phyloP scores from a whole-genome alignment of 768 basidiomycete genomes.

The Russula sp. region DNA sequence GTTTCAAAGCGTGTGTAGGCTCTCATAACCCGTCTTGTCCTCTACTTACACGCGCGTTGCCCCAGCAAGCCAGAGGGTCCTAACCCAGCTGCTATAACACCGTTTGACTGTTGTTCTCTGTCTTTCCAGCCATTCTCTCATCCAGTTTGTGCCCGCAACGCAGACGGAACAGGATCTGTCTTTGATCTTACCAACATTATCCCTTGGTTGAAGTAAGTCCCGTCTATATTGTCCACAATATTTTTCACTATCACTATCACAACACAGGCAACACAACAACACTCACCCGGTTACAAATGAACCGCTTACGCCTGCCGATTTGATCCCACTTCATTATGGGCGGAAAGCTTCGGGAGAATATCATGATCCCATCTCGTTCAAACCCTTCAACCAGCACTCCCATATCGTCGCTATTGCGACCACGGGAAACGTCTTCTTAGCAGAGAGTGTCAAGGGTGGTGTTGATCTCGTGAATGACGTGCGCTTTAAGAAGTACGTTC shows the following conservation, averaged over 20 bases:
- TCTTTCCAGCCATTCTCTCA: slow-evolving; percentile 87
- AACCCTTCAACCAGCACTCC: slow-evolving; percentile 94
- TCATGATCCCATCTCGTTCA: slow-evolving; percentile 97
- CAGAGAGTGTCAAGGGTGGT: slow-evolving; percentile 85
- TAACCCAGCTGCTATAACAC: slow-evolving; percentile 61
- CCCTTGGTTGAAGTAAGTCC: slow-evolving; percentile 84
- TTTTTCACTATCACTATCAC: slow-evolving; percentile 1
- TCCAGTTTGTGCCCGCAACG: slow-evolving; percentile 83
- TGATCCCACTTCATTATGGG: slow-evolving; percentile 78
- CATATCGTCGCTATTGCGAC: slow-evolving; percentile 88
- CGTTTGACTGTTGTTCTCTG: slow-evolving; percentile 89
- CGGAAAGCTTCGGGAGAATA: slow-evolving; percentile 83
- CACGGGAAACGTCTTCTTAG: slow-evolving; percentile 90
- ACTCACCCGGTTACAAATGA: slow-evolving; percentile 75
- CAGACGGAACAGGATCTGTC: slow-evolving; percentile 75
- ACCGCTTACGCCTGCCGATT: slow-evolving; percentile 63
- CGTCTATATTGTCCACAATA: not conserved
- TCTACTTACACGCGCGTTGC: slow-evolving; percentile 9
- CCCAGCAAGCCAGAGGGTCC: slow-evolving; percentile 65
- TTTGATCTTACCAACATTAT: slow-evolving; percentile 92
- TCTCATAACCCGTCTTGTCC: slow-evolving; percentile 26
- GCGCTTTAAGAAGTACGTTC: slow-evolving; percentile 72
- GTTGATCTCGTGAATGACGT: slow-evolving; percentile 83
- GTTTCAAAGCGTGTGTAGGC: slow-evolving; percentile 59
- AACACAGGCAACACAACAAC: slow-evolving; percentile 72